A percentile compares a stretch with the other conserved stretches of the same genome.
phyloP scores from a whole-genome alignment of 495 filamentous ascomycete genomes.

The Penicillium riverlandense region DNA sequence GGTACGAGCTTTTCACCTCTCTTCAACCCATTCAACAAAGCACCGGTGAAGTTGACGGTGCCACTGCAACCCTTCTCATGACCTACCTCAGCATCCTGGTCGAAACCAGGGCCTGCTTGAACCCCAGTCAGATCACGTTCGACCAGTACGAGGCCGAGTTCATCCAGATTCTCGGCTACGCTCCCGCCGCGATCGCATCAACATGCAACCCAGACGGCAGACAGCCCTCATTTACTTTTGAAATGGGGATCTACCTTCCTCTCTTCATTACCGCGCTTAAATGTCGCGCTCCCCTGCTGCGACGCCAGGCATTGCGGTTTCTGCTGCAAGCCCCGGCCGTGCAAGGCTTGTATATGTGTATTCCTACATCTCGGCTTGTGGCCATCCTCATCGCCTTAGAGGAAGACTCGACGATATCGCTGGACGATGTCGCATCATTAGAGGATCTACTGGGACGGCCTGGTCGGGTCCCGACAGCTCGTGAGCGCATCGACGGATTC shows the following conservation, averaged over 20 bases:
- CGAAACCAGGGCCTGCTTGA: constrained; percentile 10
- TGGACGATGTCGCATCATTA: not conserved
- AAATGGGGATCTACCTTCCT: constrained; percentile 42
- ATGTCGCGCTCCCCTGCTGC: constrained; percentile 37
- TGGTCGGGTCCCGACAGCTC: constrained; percentile 2
- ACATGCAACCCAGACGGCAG: constrained; percentile 8
- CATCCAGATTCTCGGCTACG: constrained; percentile 9
- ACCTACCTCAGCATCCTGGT: constrained; percentile 12
- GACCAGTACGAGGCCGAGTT: constrained; percentile 15
- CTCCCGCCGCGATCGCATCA: constrained; percentile 8
- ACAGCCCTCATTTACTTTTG: constrained; percentile 38
- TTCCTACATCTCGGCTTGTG: constrained; percentile 9
- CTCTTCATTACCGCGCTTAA: constrained; percentile 44
- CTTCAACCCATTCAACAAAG: too few species aligned
- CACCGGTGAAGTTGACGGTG: not conserved
- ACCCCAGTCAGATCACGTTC: constrained; percentile 8
- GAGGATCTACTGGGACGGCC: constrained; percentile 1
- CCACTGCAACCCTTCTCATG: constrained; percentile 7
- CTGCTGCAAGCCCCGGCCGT: constrained; percentile 19
- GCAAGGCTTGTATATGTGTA: constrained; percentile 18
- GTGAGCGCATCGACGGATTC: constrained; percentile 8
- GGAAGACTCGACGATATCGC: constrained; percentile 3
- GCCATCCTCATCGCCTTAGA: constrained; percentile 8
- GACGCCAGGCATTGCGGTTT: constrained; percentile 34
- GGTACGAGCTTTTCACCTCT: constrained; percentile 5